phyloP scores from a whole-genome alignment of 495 filamentous ascomycete species.

The Talaromyces liani region DNA sequence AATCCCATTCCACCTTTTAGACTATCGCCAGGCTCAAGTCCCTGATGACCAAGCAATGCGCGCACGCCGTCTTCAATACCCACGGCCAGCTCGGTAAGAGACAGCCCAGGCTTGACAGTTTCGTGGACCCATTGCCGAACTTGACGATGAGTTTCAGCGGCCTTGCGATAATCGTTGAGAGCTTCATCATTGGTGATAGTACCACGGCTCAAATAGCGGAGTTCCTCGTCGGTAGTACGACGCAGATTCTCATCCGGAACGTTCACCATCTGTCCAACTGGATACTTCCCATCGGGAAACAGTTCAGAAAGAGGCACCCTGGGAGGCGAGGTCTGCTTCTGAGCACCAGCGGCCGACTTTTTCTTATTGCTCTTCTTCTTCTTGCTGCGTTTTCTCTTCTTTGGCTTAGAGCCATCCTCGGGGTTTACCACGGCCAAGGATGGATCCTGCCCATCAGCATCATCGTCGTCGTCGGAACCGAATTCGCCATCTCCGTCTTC shows the following conservation, averaged over 20 bases:
- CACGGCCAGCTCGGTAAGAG: slow-evolving; percentile 51
- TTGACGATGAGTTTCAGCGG: slow-evolving; percentile 54
- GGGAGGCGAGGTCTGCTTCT: slow-evolving; percentile 48
- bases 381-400: slow-evolving; percentile 50
- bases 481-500: slow-evolving; percentile 32
- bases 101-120: slow-evolving; percentile 48
- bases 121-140: slow-evolving; percentile 52
- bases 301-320: slow-evolving; percentile 43
- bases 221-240: slow-evolving; percentile 53
- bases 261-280: slow-evolving; percentile 41
- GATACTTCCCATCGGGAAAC: slow-evolving; percentile 44
- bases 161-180: slow-evolving; percentile 52
- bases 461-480: slow-evolving; percentile 47
- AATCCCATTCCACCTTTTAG: slow-evolving; percentile 56
- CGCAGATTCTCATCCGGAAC: slow-evolving; percentile 40
- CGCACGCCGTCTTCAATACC: slow-evolving; percentile 56
- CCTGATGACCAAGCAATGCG: slow-evolving; percentile 47
- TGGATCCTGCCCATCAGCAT: slow-evolving; percentile 26
- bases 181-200: slow-evolving; percentile 47
- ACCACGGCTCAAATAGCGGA: slow-evolving; percentile 39
- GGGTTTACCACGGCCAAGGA: slow-evolving; percentile 12
- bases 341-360: slow-evolving; percentile 16
- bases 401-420: slow-evolving; percentile 13
- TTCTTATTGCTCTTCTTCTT: slow-evolving; percentile 47
- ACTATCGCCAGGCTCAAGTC: slow-evolving; percentile 50